Evolutionary conservation across 2,329 filamentous ascomycete genomes (phyloP), one percentile per base, ranked within the genome.

Genomic region (Fusarium sp.): DNA sequence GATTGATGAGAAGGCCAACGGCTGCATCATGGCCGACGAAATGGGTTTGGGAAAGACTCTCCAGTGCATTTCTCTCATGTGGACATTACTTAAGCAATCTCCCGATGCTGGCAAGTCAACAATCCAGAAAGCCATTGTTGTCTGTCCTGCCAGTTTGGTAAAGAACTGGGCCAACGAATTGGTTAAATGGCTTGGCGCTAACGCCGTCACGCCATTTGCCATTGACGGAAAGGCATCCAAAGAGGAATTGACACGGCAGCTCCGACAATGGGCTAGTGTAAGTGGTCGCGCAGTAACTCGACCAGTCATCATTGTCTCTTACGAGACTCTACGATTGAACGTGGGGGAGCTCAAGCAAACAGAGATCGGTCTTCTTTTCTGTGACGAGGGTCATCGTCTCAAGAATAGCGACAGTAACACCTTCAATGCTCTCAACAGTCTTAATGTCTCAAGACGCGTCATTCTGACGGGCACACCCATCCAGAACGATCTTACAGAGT

Each of bases 11-110:
- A 95, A 95, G 72, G 96, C 96, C 47, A 92, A 97, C 77, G 96
- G 96, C 3, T 99, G 96, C 79, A 99, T 99, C 77, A 99, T 99
- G 96, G 96, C 96, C 52, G 96, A 99, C 77, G 96, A 97, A 77
- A 99, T 99, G 96, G 96, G 96, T 71, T 82, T 99, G 28, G 96
- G 96, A 56, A 99, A 99, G 81, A 99, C 96, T 19, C 81, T 99
- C 42, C 96, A 99, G 82, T 99, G 96, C 78, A 99, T 99, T 74
- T 88, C 96, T 1, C 85, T 99, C 48, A 90, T 99, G 84, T 99
- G 96, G 96, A 99, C 96, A 2, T 81, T 99, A 2, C 82, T 99
- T 17, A 98, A 97, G 77, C 96, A 99, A 76, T 97, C 94, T 0
- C 93, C 96, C 0, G 93, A 97, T 39, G 93, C 95, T n/a, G 96